Conservation (phyloP, 148 eudicot genomes). For the Rhododendron ovatum region DNA sequence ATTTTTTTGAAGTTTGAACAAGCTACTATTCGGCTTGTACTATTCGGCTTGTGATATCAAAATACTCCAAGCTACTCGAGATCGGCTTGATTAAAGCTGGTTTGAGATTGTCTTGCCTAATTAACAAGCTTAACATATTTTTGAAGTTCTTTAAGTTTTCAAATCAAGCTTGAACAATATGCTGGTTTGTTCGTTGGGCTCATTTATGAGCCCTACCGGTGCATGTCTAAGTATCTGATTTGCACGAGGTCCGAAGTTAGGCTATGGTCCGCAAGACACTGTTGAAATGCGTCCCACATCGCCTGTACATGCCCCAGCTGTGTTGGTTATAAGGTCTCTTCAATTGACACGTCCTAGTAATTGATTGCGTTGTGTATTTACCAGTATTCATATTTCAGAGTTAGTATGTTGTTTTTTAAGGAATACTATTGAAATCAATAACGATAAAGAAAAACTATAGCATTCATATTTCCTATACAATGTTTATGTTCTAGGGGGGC, state of each 20-base stretch:
- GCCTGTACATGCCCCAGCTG: no score
- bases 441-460: neutral
- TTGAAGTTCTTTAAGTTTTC: neutral
- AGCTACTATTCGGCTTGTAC: neutral
- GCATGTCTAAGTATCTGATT: neutral
- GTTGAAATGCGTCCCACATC: no score
- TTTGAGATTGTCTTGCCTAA: neutral
- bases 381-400: neutral
- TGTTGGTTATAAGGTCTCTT: no score
- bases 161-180: neutral
- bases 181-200: neutral
- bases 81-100: neutral
- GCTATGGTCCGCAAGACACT: neutral
- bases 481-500: neutral
- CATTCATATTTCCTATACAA: neutral
- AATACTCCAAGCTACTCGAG: neutral
- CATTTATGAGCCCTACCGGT: neutral
- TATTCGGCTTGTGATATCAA: neutral
- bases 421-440: neutral
- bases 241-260: neutral
- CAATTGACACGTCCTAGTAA: neutral
- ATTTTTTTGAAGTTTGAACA: neutral
- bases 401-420: neutral
- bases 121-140: neutral
- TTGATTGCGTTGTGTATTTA: neutral